These are phyloP conservation scores for Acanthamoeba healyi DNA, from an alignment of 208 protist genomes.

Conservation along the genomic window DNA sequence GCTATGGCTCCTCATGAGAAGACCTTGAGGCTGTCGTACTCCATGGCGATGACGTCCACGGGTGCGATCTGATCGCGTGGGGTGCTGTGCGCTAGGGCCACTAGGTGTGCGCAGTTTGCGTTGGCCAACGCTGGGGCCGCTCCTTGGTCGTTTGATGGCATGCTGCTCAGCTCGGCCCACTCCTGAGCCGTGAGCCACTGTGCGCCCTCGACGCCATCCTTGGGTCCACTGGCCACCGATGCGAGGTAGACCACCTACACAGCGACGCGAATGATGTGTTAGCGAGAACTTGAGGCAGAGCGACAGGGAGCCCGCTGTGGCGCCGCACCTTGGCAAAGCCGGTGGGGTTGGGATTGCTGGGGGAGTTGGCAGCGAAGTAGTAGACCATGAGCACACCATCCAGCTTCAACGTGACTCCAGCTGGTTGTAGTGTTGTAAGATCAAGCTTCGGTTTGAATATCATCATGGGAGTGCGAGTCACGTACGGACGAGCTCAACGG, in stretches of 20 bases:
- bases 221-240: neutral
- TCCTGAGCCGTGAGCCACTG: neutral
- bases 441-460: neutral
- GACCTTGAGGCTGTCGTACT: neutral
- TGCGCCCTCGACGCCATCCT: neutral
- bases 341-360: slow-evolving; percentile 20
- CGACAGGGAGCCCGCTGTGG: no score
- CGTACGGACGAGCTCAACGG: neutral
- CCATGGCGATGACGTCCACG: slow-evolving; percentile 13
- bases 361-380: slow-evolving; percentile 12
- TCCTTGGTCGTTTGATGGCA: no score
- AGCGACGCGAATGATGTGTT: neutral
- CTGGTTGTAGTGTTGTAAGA: neutral
- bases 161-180: slow-evolving; percentile 3
- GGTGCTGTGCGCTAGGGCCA: slow-evolving; percentile 1
- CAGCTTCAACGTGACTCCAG: neutral
- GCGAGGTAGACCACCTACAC: neutral
- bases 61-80: slow-evolving; percentile 4
- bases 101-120: neutral
- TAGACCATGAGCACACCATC: neutral
- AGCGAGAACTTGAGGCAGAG: neutral
- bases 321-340: neutral
- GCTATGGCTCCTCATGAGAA: neutral
- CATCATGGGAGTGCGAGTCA: neutral
- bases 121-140: neutral